Evolutionary conservation across 2,329 filamentous ascomycete genomes (phyloP).

Genomic region (Zarea fungicola): DNA sequence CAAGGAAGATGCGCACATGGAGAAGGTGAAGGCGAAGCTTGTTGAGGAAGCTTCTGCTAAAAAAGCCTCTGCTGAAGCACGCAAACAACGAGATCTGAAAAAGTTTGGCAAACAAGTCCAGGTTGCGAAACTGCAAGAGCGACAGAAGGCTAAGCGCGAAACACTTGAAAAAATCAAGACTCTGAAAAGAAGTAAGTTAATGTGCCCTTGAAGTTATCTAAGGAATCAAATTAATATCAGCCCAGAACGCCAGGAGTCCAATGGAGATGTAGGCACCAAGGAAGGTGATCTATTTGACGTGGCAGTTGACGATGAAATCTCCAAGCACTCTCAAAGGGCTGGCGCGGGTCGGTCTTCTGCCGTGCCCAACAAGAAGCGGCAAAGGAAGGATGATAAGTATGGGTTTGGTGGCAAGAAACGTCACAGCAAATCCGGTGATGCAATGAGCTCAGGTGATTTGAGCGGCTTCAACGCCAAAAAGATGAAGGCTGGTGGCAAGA

Average conservation of each 20-base stretch:
- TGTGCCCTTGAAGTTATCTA: neutral
- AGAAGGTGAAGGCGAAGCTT: constrained; percentile 88
- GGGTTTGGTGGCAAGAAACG: constrained; percentile 96
- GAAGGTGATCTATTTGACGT: constrained; percentile 91
- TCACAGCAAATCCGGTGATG: constrained; percentile 85
- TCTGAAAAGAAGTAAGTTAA: constrained; percentile 82
- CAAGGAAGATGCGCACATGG: constrained; percentile 98
- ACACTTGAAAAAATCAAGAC: constrained; percentile 93
- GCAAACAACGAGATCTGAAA: constrained; percentile 90
- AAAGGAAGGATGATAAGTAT: constrained; percentile 92
- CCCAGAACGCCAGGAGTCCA: constrained; percentile 77
- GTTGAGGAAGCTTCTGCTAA: constrained; percentile 87
- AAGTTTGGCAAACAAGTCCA: constrained; percentile 99
- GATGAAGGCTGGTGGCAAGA: constrained; percentile 62
- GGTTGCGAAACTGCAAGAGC: constrained; percentile 90
- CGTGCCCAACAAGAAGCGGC: constrained; percentile 63
- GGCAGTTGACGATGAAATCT: constrained; percentile 65
- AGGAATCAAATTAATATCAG: constrained; percentile 17
- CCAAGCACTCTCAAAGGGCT: constrained; percentile 31
- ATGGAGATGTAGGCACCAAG: constrained; percentile 57
- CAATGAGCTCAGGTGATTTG: constrained; percentile 73
- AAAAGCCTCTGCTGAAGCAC: constrained; percentile 86
- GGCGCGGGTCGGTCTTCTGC: constrained; percentile 33
- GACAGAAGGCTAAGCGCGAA: constrained; percentile 85
- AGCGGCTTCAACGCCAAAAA: constrained; percentile 72